Base-by-base conservation (phyloP, 352 stramenopile species). In the Phytopythium chamaehyphon region DNA sequence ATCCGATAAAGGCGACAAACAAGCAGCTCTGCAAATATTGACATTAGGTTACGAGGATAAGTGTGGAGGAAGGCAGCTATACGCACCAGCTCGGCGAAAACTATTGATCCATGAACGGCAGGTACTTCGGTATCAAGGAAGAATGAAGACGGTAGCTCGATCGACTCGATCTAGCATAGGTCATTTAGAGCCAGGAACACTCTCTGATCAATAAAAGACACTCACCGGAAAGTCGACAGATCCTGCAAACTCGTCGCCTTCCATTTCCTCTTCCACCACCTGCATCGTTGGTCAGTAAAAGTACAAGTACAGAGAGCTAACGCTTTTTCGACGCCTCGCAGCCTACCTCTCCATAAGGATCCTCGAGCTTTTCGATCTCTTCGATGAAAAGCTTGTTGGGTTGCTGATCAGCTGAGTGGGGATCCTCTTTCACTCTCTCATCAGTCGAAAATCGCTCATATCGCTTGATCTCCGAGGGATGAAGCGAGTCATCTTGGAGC, bases 1-100 rank as follows among this genome's bases (percentile, higher is more conserved):
- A 82, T 19, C 66, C 69, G 42, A 85, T 80, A 40, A 85, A 87
- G 7, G 63, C 71, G 22, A 85, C 73, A 36, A 87, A 87, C 21
- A 80, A 52, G 56, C 76, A 83, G 45, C 73, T 87, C 68, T 84
- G 31, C 1, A 16, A 9, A 8, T 12, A 6, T 22, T 48, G 8
- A 2, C 21, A 37, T 57, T 37, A 33, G 50, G n/a, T 33, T 43
- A 6, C 52, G 21, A 8, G 26, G 31, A 10, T 18, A 33, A 38
- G 11, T 1, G 50, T 21, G 40, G 24, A 40, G 9, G 9, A 33
- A 33, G 22, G 51, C 5, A 31, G 9, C 22, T 15, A 16, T 23
- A 9, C 22, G 33, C 55, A 79, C 69, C 63, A 79, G 55, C 42
- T 76, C 69, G 5, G 69, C 67, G 42, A 79, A 76, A 26, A 79